Conservation (phyloP, 768 basidiomycete genomes). For the Trametes maxima region DNA sequence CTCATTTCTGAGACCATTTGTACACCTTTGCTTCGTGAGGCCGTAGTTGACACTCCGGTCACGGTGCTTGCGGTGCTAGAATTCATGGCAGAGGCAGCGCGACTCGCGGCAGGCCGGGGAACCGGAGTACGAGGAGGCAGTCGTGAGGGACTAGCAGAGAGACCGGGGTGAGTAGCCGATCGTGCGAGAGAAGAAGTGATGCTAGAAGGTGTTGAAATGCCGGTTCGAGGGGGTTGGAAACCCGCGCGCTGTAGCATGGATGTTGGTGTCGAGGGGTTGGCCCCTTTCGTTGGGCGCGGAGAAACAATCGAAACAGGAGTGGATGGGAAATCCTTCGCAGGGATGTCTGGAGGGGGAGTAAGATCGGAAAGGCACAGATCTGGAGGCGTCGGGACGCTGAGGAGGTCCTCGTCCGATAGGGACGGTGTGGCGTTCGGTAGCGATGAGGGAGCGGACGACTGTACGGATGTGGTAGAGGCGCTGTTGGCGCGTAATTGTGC, state of each 20-base stretch:
- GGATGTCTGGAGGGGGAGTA: slow-evolving; percentile 45
- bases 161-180: slow-evolving; percentile 58
- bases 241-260: slow-evolving; percentile 50
- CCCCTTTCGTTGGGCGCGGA: slow-evolving; percentile 11
- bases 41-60: slow-evolving; percentile 40
- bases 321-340: slow-evolving; percentile 28
- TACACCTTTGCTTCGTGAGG: slow-evolving; percentile 77
- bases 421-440: slow-evolving; percentile 33
- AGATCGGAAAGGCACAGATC: slow-evolving; percentile 65
- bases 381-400: slow-evolving; percentile 58
- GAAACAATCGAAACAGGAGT: slow-evolving; percentile 12
- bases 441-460: slow-evolving; percentile 35
- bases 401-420: slow-evolving; percentile 56
- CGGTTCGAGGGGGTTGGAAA: slow-evolving; percentile 43
- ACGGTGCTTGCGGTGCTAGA: slow-evolving; percentile 35
- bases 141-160: slow-evolving; percentile 49
- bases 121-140: slow-evolving; percentile 34
- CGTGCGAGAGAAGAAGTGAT: slow-evolving; percentile 53
- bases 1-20: slow-evolving; percentile 95
- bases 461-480: slow-evolving; percentile 26
- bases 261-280: slow-evolving; percentile 7
- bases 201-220: slow-evolving; percentile 42
- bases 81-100: slow-evolving; percentile 38
- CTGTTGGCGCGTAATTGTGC: slow-evolving; percentile 34
- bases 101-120: slow-evolving; percentile 40